These are phyloP conservation scores for Botryobasidium botryosum DNA, from an alignment of 768 basidiomycete genomes.

Conservation along the genomic window DNA sequence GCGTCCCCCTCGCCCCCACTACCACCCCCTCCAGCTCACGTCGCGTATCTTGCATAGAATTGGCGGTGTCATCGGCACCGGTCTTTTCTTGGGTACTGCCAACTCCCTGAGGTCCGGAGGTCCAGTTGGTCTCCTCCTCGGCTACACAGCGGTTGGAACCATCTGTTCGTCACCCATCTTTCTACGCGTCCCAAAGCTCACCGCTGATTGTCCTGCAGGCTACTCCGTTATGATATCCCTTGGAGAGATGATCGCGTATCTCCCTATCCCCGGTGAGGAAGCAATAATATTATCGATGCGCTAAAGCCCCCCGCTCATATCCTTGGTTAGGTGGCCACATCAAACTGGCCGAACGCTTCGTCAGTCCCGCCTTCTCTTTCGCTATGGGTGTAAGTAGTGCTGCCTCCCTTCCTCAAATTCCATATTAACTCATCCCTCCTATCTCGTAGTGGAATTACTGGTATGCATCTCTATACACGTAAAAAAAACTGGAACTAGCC, in stretches of 20 bases:
- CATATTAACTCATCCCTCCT: too few relatives aligned
- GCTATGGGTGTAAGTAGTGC: too few relatives aligned
- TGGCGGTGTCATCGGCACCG: constrained; percentile 4
- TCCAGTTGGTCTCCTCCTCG: constrained; percentile 2
- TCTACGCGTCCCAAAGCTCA: not conserved
- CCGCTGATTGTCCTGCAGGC: constrained; percentile 25
- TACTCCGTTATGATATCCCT: constrained; percentile 33
- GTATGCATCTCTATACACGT: not conserved
- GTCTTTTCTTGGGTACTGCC: constrained; percentile 1
- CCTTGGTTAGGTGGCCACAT: constrained; percentile 6
- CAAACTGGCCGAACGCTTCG: constrained; percentile 65
- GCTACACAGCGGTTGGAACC: not conserved
- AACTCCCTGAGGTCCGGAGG: not conserved
- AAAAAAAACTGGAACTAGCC: constrained; percentile 33
- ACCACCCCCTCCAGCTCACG: not conserved
- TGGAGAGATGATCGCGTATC: constrained; percentile 59
- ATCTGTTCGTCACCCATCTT: not conserved
- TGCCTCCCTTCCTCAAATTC: not conserved
- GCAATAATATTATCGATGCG: not conserved
- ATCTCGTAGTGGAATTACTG: constrained; percentile 11
- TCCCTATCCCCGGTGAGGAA: constrained; percentile 55
- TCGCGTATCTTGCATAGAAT: too few relatives aligned
- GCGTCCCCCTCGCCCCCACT: not conserved
- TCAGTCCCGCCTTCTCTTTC: constrained; percentile 55
- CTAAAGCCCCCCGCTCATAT: too few relatives aligned